These are phyloP conservation scores for Aspergillus diversus DNA, from an alignment of 495 filamentous ascomycete species.

Conservation along the genomic window DNA sequence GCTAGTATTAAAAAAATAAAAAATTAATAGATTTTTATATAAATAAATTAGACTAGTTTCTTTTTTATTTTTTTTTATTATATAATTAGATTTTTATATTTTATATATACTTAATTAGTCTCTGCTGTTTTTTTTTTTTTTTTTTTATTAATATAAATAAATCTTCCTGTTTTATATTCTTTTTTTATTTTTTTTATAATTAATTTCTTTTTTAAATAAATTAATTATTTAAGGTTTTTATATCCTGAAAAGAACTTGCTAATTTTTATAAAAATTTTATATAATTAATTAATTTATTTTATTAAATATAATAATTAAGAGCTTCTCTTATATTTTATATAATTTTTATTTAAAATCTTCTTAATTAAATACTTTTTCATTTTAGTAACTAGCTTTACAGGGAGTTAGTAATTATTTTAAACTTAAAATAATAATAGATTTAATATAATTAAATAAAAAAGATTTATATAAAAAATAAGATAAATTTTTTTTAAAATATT, in stretches of 20 bases:
- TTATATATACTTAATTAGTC: too few species aligned
- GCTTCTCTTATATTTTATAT: background rate
- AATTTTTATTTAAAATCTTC: background rate
- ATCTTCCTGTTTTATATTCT: background rate
- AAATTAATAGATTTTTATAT: too few species aligned
- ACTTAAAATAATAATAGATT: background rate
- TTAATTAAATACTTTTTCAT: background rate
- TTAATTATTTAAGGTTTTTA: background rate
- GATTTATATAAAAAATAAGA: constrained; percentile 1
- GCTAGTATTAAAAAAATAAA: too few species aligned
- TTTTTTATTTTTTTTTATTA: too few species aligned
- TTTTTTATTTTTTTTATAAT: background rate
- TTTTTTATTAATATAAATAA: background rate
- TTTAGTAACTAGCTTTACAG: background rate
- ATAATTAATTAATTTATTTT: background rate
- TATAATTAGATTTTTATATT: too few species aligned
- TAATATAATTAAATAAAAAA: background rate
- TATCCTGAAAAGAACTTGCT: background rate
- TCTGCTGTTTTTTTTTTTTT: background rate
- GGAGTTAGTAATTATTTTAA: background rate
- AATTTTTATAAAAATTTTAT: background rate
- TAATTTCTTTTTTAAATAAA: constrained; percentile 1
- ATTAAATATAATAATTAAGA: background rate
- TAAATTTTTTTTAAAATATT: background rate
- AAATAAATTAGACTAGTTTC: too few species aligned